phyloP scores from a whole-genome alignment of 2,329 filamentous ascomycete genomes.

The Botrytis deweyae region DNA sequence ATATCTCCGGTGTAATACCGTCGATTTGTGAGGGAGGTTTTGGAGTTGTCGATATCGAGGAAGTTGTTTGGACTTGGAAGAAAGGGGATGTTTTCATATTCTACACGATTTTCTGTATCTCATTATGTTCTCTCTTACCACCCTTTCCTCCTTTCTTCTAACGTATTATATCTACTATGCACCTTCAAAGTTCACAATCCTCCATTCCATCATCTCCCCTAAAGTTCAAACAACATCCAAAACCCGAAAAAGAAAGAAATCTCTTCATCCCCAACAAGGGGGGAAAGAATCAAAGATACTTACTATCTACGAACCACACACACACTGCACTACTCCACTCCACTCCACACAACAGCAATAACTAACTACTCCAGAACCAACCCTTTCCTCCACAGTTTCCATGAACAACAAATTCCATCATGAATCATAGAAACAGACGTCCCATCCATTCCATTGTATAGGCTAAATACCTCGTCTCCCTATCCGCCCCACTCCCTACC shows the following conservation, averaged over 20 bases:
- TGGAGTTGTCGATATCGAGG: neutral
- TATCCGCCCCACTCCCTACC: neutral
- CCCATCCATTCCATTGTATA: neutral
- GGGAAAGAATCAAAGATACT: neutral
- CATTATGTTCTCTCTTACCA: neutral
- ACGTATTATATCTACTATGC: neutral
- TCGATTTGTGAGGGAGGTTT: neutral
- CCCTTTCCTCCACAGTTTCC: neutral
- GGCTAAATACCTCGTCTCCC: neutral
- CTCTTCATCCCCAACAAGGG: neutral
- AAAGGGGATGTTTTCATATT: neutral
- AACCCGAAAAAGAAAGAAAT: neutral
- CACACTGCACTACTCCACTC: neutral
- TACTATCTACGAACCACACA: neutral
- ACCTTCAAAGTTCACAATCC: neutral
- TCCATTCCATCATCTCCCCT: neutral
- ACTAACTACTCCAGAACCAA: neutral
- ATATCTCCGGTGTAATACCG: neutral
- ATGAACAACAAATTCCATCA: neutral
- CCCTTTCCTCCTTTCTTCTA: neutral
- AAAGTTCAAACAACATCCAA: neutral
- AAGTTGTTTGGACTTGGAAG: no score
- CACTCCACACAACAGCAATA: neutral
- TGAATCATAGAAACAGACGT: neutral
- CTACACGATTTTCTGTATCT: neutral